Base-by-base conservation (phyloP, 257 asterid genomes). In the Mentha longifolia region DNA sequence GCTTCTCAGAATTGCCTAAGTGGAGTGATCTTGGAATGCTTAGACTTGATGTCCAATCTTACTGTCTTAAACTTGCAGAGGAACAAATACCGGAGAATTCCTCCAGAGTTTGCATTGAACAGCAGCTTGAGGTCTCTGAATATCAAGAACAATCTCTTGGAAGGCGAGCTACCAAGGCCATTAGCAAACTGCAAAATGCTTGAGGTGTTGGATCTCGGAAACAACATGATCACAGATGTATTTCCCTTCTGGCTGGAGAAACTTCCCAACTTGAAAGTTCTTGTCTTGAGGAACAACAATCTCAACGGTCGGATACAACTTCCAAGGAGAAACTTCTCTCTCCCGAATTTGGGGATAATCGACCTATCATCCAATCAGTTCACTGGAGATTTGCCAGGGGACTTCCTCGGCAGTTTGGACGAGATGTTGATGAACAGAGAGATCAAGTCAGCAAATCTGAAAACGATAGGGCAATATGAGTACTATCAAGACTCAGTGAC, bases 401-500 rank as follows among this genome's bases (percentile, higher is more conserved):
- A 61, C 6, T 68, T 75, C 46, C 71, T 75, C 57, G 49, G 58
- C 71, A 68, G 75, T 43, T 45, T 75, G 61, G 75, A 61, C 6
- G 75, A 68, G 59, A 75, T 75, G 79, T 12, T 63, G 15, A 31
- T 54, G 45, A 68, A 75, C 65, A 52, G 67, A 7, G 33, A 75
- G 61, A 68, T 45, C 79, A 75, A 62, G 71, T 68, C 75, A 11
- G 65, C 71, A 39, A 25, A 61, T 20, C 57, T 61, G 1, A 75
- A 60, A 66, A 68, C 75, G 5, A 51, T 75, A 14, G 79, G 79
- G 35, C 71, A 68, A 61, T 61, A 68, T 19, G 79, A 75, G 75
- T 75, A 75, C 75, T 68, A 68, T 52, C 79, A 75, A 75, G 75
- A 75, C 19, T 68, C 79, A 0, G 79, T 68, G 33, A 75, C 79